These are phyloP conservation scores for Puccinia triticina DNA, from an alignment of 1,284 basidiomycete species.

Conservation along the genomic window DNA sequence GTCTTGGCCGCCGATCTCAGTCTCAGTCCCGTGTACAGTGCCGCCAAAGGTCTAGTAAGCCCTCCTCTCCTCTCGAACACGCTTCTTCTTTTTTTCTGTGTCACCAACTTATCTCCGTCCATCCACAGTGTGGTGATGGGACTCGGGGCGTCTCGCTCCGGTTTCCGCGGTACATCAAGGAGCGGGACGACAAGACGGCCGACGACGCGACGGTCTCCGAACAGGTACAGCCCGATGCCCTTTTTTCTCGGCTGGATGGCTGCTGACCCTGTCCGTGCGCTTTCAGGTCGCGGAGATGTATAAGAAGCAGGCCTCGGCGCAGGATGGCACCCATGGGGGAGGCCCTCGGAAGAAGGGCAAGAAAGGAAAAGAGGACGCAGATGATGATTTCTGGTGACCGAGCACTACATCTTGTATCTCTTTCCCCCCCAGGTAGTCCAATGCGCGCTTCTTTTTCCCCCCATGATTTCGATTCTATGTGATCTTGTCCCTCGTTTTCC, in stretches of 20 bases:
- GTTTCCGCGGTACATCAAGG: slow-evolving; percentile 59
- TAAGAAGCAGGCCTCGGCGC: slow-evolving; percentile 15
- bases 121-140: slow-evolving; percentile 45
- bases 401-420: no score
- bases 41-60: slow-evolving; percentile 87
- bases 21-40: slow-evolving; percentile 93
- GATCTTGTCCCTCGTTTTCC: no score
- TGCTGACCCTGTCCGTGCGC: no score
- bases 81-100: neutral
- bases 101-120: no score
- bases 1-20: slow-evolving; percentile 95
- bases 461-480: no score
- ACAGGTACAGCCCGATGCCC: slow-evolving; percentile 2
- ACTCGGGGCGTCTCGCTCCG: slow-evolving; percentile 52
- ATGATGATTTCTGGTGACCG: slow-evolving; percentile 47
- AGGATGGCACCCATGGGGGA: neutral
- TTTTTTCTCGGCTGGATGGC: no score
- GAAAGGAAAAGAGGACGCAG: slow-evolving; percentile 9
- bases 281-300: slow-evolving; percentile 50
- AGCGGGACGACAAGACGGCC: slow-evolving; percentile 42
- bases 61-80: neutral
- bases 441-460: neutral
- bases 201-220: slow-evolving; percentile 48
- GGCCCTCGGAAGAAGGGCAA: neutral
- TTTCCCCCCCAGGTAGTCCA: no score